Conservation (phyloP, 2,329 filamentous ascomycete genomes). For the Trichoderma pleuroti region DNA sequence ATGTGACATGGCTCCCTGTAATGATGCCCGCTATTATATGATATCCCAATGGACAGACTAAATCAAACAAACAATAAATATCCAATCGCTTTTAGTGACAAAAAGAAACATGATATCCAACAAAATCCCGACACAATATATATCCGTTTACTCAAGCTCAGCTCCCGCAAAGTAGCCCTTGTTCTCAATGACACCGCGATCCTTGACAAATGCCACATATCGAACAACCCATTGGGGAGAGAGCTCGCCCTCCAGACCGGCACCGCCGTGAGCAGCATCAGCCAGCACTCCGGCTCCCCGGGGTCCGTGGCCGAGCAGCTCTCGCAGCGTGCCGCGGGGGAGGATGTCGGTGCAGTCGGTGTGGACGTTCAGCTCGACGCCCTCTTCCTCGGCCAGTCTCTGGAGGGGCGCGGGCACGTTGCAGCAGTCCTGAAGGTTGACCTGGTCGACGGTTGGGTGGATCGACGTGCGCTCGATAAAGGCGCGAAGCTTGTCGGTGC, state of each 20-base stretch:
- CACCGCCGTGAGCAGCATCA: constrained; percentile 46
- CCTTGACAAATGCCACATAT: constrained; percentile 91
- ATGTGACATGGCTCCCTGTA: constrained; percentile 5
- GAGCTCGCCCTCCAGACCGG: constrained; percentile 71
- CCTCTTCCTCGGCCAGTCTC: constrained; percentile 74
- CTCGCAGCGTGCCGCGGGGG: constrained; percentile 76
- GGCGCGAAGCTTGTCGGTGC: constrained; percentile 72
- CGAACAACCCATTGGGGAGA: constrained; percentile 93
- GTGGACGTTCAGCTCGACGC: constrained; percentile 87
- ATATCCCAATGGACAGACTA: constrained; percentile 22
- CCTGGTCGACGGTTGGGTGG: constrained; percentile 83
- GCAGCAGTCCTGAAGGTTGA: constrained; percentile 94
- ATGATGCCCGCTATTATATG: constrained; percentile 35
- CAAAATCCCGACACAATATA: neutral
- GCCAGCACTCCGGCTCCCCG: constrained; percentile 74
- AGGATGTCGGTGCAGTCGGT: constrained; percentile 92
- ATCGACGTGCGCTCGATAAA: constrained; percentile 71
- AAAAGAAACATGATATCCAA: neutral
- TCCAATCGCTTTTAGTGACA: constrained; percentile 11
- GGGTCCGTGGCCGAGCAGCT: constrained; percentile 71
- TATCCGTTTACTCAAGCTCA: constrained; percentile 46
- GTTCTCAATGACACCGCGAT: constrained; percentile 94
- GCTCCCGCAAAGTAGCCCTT: constrained; percentile 96
- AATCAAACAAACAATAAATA: constrained; percentile 3
- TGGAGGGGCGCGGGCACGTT: constrained; percentile 87